Evolutionary conservation across 495 filamentous ascomycete species (phyloP).

Genomic region (Penicillium chermesinum): DNA sequence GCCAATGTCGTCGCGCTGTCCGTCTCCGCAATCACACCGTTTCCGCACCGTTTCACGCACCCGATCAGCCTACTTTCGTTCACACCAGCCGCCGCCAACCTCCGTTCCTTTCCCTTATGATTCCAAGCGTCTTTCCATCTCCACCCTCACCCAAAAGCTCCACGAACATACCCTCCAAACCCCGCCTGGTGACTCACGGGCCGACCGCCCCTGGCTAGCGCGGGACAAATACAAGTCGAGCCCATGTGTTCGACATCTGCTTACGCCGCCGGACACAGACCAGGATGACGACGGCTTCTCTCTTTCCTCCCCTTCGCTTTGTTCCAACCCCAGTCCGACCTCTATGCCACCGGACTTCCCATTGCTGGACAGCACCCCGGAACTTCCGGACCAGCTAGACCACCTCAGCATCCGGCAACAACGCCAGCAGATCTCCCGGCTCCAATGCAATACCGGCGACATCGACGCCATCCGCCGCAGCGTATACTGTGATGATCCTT

Average conservation of each 20-base stretch:
- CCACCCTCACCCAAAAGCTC: constrained; percentile 40
- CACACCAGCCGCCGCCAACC: constrained; percentile 35
- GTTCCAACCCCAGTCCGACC: constrained; percentile 34
- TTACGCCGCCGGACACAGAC: constrained; percentile 43
- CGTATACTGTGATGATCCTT: constrained; percentile 21
- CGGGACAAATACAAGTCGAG: constrained; percentile 4
- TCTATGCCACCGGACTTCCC: constrained; percentile 26
- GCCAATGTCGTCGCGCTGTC: constrained; percentile 43
- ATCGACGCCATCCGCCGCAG: constrained; percentile 36
- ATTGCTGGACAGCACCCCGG: constrained; percentile 7
- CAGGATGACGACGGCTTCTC: constrained; percentile 34
- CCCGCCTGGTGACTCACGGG: constrained; percentile 7
- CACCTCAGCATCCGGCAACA: constrained; percentile 30
- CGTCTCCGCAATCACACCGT: constrained; percentile 40
- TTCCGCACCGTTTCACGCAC: constrained; percentile 31
- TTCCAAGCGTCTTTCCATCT: constrained; percentile 39
- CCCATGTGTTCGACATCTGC: constrained; percentile 29
- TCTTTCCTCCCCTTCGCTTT: constrained; percentile 25
- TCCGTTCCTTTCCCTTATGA: constrained; percentile 42
- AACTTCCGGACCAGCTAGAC: constrained; percentile 5
- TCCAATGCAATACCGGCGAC: constrained; percentile 36
- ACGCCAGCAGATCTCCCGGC: constrained; percentile 39
- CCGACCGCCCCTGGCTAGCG: constrained; percentile 4
- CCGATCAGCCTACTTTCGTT: constrained; percentile 33
- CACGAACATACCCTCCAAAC: constrained; percentile 41